Evolutionary conservation across 805 yeast genomes (phyloP), one percentile per base, ranked within the genome.

Genomic region (Yamadazyma tumulicola): DNA sequence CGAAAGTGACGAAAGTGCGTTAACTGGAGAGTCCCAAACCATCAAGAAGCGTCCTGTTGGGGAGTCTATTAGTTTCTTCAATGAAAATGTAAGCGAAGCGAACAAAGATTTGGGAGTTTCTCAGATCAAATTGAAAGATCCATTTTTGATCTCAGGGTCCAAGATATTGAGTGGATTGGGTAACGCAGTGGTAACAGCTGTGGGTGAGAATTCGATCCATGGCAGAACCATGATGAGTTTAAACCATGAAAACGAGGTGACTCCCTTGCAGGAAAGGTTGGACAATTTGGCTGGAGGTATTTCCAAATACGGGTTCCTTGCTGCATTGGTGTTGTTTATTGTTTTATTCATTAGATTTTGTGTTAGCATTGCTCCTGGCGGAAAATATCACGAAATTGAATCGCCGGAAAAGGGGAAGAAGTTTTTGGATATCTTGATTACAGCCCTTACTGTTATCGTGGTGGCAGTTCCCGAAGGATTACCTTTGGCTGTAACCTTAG

Each of bases 381-480:
- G 77, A 6, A 52, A 48, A 17, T 72, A 68, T 38, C 54, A 72
- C 40, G 55, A 58, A 31, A 38, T 72, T 5, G 56, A 75, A 0
- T 61, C 85, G 5, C 75, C 96, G 6, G 75, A 80, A 51, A 89
- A 88, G 63, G 97, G 96, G 46, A 78, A 85, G 36, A 74, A 74
- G 46, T 89, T 89, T 48, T 67, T 93, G 65, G 81, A 86, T 50
- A 85, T 91, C 37, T 69, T 93, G 41, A 93, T 93, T 51, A 86
- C 93, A 16, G 83, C 97, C 1, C 84, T 93, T 41, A 88, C 98
- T 0, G 75, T 93, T 48, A 79, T 93, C 19, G 98, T 91, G 11
- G 98, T 93, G 32, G 99, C 98, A 0, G 96, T 93, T n/a, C 99
- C 99, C 3, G 99, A 93, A 63, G 99, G 99, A 42, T 73, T 93